A percentile compares a stretch with the other conserved stretches of the same genome.
Conservation (phyloP, 2,329 filamentous ascomycete genomes). For the Orbilia quercus region DNA sequence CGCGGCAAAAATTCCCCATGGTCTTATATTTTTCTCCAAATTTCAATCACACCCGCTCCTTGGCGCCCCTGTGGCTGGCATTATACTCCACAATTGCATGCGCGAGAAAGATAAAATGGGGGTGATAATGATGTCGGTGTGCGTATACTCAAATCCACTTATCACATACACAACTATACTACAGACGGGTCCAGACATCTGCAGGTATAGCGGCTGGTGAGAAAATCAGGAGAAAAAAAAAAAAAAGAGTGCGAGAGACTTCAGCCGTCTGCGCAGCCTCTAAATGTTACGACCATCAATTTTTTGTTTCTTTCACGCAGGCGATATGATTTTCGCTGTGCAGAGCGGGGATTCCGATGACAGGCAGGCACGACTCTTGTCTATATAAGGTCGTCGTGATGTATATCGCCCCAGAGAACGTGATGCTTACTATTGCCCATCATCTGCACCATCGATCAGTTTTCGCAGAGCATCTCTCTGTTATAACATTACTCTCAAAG, state of each 20-base stretch:
- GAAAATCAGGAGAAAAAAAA: too few relatives aligned
- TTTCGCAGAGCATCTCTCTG: too few relatives aligned
- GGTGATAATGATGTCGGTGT: too few relatives aligned
- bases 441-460: neutral
- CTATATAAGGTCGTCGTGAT: conserved; percentile 21
- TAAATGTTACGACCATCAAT: conserved; percentile 1
- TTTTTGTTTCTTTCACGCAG: neutral
- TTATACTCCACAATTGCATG: neutral
- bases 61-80: conserved; percentile 3
- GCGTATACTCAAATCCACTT: too few relatives aligned
- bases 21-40: neutral
- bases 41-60: neutral
- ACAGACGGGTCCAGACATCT: too few relatives aligned
- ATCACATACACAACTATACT: too few relatives aligned
- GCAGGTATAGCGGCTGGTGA: too few relatives aligned
- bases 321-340: conserved; percentile 16
- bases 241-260: too few relatives aligned
- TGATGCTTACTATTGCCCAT: neutral
- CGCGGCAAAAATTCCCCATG: too few relatives aligned
- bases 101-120: neutral
- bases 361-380: neutral
- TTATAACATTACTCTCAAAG: too few relatives aligned
- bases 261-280: neutral
- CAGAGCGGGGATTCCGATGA: neutral
- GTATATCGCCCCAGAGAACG: conserved; percentile 5